Percentiles rank a stretch among this genome's conserved stretches.
Evolutionary conservation across 2,329 filamentous ascomycete genomes (phyloP).

Genomic region (Lasiodiplodia citricola): DNA sequence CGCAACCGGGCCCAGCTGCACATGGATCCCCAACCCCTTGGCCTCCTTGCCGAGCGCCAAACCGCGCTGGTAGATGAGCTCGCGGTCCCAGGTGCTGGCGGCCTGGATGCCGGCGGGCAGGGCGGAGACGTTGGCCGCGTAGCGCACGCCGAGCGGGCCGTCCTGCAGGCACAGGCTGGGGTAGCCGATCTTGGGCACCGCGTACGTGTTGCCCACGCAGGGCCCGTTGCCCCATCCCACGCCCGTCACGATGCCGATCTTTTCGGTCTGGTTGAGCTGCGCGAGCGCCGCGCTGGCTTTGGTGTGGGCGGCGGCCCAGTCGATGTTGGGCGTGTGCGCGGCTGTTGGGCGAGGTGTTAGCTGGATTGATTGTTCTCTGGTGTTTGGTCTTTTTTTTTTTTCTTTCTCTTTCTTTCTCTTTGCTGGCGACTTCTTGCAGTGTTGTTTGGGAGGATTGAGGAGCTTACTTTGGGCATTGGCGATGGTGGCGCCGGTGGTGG

Average conservation of each 20-base stretch:
- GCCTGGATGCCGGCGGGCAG: conserved; percentile 48
- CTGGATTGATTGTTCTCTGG: background rate
- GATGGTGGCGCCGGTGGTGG: background rate
- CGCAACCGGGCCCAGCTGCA: conserved; percentile 51
- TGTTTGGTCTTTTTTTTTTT: background rate
- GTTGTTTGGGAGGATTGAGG: background rate
- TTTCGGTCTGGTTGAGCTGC: conserved; percentile 47
- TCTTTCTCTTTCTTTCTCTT: background rate
- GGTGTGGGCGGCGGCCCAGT: conserved; percentile 5
- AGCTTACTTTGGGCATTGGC: background rate
- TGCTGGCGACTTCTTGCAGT: background rate
- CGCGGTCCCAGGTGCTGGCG: conserved; percentile 45
- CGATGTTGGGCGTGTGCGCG: background rate
- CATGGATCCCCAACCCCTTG: conserved; percentile 49
- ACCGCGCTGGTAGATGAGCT: conserved; percentile 41
- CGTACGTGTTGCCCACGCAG: conserved; percentile 45
- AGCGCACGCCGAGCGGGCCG: conserved; percentile 47
- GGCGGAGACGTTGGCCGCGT: conserved; percentile 43
- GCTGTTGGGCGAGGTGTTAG: background rate
- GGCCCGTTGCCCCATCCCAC: conserved; percentile 41
- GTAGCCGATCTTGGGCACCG: conserved; percentile 41
- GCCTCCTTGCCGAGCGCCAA: conserved; percentile 45
- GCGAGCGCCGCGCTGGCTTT: conserved; percentile 26
- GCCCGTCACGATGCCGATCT: conserved; percentile 47
- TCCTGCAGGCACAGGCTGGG: conserved; percentile 48